phyloP scores from a whole-genome alignment of 2,329 filamentous ascomycete genomes.

The Beauveria asiatica region DNA sequence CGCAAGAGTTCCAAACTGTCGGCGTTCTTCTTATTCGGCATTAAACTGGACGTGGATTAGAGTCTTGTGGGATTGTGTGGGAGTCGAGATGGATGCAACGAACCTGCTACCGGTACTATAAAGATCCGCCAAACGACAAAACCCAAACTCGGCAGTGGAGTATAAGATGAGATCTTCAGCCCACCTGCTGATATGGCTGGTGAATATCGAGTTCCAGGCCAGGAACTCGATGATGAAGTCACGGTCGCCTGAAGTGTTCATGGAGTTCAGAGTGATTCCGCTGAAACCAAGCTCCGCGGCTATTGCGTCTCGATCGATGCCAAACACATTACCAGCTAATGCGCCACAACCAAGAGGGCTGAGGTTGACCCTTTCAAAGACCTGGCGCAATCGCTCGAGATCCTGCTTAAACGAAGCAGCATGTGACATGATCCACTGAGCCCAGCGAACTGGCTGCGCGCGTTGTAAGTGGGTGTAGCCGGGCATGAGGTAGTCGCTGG shows the following conservation, averaged over 20 bases:
- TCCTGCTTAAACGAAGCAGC: constrained; percentile 64
- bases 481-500: constrained; percentile 63
- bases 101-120: constrained; percentile 61
- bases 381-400: constrained; percentile 66
- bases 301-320: constrained; percentile 23
- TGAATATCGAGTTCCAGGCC: constrained; percentile 61
- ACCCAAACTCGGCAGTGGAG: constrained; percentile 66
- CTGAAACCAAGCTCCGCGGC: constrained; percentile 62
- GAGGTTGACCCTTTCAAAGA: constrained; percentile 65
- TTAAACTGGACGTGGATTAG: constrained; percentile 23
- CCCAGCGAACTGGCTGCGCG: constrained; percentile 71
- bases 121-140: constrained; percentile 66
- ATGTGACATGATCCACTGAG: constrained; percentile 72
- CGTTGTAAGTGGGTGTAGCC: constrained; percentile 84
- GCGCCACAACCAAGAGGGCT: constrained; percentile 33
- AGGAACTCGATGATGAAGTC: constrained; percentile 68
- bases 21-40: constrained; percentile 80
- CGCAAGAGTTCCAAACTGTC: constrained; percentile 65
- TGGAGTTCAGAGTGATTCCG: constrained; percentile 59
- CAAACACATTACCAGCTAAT: constrained; percentile 21
- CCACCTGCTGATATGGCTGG: constrained; percentile 64
- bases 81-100: constrained; percentile 25
- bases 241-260: constrained; percentile 61
- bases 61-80: constrained; percentile 2
- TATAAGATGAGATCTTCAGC: constrained; percentile 84